These are phyloP conservation scores for Eucalyptus victrix DNA, from an alignment of 345 rosid genomes.

Conservation along the genomic window DNA sequence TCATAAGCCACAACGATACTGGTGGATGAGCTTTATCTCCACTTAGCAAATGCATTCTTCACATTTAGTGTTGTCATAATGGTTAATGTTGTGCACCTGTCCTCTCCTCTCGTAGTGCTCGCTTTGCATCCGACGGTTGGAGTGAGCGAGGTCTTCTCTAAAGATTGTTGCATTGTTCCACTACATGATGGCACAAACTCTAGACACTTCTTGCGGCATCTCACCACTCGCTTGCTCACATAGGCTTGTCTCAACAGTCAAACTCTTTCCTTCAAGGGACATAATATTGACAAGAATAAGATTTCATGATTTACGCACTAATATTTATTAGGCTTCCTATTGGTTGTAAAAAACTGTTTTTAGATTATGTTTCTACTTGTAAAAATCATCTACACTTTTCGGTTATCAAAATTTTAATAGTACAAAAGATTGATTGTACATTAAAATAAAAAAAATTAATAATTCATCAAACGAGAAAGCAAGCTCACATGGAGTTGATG, in stretches of 20 bases:
- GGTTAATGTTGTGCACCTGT: neutral
- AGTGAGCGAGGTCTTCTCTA: fast-evolving
- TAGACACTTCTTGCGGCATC: neutral
- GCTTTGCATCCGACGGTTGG: fast-evolving
- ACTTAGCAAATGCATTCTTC: neutral
- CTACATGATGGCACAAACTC: neutral
- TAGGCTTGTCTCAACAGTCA: neutral
- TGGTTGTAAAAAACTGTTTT: neutral
- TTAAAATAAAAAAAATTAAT: neutral
- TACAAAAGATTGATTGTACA: neutral
- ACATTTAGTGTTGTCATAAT: neutral
- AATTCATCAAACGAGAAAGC: neutral
- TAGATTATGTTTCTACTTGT: neutral
- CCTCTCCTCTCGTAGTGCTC: neutral
- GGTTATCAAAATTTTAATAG: neutral
- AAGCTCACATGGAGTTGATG: neutral
- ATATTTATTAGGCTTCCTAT: neutral
- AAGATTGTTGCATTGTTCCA: neutral
- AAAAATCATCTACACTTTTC: neutral
- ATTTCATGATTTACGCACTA: neutral
- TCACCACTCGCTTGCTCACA: neutral
- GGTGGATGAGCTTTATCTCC: neutral
- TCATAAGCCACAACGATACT: fast-evolving
- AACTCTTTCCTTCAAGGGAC: neutral
- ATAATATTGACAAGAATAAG: neutral